Conservation (phyloP, 1,284 basidiomycete genomes). For the Irpex sp. region DNA sequence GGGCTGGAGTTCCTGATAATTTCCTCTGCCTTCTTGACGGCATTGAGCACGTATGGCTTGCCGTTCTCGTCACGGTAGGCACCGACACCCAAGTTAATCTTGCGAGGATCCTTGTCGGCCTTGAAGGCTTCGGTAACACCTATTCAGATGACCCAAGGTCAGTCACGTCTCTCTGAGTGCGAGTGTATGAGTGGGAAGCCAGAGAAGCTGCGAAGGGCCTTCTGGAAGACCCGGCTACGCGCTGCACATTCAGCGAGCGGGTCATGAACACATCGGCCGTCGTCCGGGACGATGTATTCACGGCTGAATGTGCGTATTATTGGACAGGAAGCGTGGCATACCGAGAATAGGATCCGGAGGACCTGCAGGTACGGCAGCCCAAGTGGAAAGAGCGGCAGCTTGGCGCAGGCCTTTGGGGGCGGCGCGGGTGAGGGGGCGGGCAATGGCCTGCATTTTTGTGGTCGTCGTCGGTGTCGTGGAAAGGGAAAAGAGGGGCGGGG, state of each 20-base stretch:
- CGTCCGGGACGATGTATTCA: not conserved
- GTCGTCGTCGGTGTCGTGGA: constrained; percentile 5
- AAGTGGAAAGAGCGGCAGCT: constrained; percentile 57
- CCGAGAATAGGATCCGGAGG: constrained; percentile 95
- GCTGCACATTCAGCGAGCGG: not conserved
- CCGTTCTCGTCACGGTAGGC: constrained; percentile 93
- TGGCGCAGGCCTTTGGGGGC: constrained; percentile 28
- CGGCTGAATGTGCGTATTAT: not conserved
- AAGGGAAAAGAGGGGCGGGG: constrained; percentile 12
- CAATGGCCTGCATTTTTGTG: constrained; percentile 31
- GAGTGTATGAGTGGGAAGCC: not conserved
- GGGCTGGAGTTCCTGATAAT: constrained; percentile 61
- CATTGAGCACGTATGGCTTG: constrained; percentile 92
- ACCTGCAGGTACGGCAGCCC: constrained; percentile 83
- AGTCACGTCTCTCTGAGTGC: not conserved
- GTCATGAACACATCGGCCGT: not conserved
- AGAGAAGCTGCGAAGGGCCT: not conserved
- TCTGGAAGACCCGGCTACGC: not conserved
- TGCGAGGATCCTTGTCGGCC: constrained; percentile 85
- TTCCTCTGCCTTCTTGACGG: constrained; percentile 93
- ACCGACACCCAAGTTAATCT: constrained; percentile 97
- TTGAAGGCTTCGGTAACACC: constrained; percentile 95
- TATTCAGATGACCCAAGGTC: constrained; percentile 19
- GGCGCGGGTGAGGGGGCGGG: constrained; percentile 30
- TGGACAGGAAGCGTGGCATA: constrained; percentile 33